Percentiles rank a stretch among this genome's conserved stretches.
These are phyloP conservation scores for Dactylorhiza incarnata DNA, from an alignment of 106 monocot genomes.

Conservation along the genomic window DNA sequence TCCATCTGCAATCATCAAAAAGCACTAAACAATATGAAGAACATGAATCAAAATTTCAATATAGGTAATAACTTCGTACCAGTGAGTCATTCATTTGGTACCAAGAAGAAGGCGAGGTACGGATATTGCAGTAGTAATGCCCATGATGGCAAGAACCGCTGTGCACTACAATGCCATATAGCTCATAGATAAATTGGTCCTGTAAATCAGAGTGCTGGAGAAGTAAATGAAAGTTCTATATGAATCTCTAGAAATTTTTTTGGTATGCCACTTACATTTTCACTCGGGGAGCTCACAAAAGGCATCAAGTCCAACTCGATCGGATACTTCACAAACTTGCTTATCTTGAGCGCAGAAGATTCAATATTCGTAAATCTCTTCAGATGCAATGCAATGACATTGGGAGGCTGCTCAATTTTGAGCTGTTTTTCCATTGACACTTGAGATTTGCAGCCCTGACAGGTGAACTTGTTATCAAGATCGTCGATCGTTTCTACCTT, in stretches of 20 bases:
- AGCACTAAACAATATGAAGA: not conserved
- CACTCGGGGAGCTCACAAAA: slow-evolving; percentile 24
- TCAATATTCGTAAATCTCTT: slow-evolving; percentile 56
- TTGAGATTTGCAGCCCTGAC: slow-evolving; percentile 49
- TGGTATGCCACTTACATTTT: slow-evolving; percentile 18
- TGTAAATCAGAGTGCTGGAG: slow-evolving; percentile 8
- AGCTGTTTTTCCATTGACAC: slow-evolving; percentile 51
- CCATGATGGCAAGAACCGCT: slow-evolving; percentile 25
- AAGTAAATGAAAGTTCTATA: not conserved
- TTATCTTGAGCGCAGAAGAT: slow-evolving; percentile 26
- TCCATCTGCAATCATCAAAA: slow-evolving; percentile 12
- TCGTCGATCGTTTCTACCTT: slow-evolving; percentile 61
- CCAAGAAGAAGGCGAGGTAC: slow-evolving; percentile 49
- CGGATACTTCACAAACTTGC: slow-evolving; percentile 57
- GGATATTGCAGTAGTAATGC: slow-evolving; percentile 47
- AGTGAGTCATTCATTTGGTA: slow-evolving; percentile 36
- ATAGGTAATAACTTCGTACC: slow-evolving; percentile 1
- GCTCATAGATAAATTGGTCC: slow-evolving; percentile 40
- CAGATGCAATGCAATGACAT: slow-evolving; percentile 59
- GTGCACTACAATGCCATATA: slow-evolving; percentile 62
- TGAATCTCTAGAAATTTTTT: not conserved
- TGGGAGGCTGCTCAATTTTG: slow-evolving; percentile 49
- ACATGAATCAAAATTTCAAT: not conserved
- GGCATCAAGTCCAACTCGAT: slow-evolving; percentile 53
- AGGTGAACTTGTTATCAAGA: slow-evolving; percentile 37